A percentile compares a stretch with the other conserved stretches of the same genome.
These are phyloP conservation scores for Clarireedia paspali DNA, from an alignment of 2,329 filamentous ascomycete species.

Conservation along the genomic window DNA sequence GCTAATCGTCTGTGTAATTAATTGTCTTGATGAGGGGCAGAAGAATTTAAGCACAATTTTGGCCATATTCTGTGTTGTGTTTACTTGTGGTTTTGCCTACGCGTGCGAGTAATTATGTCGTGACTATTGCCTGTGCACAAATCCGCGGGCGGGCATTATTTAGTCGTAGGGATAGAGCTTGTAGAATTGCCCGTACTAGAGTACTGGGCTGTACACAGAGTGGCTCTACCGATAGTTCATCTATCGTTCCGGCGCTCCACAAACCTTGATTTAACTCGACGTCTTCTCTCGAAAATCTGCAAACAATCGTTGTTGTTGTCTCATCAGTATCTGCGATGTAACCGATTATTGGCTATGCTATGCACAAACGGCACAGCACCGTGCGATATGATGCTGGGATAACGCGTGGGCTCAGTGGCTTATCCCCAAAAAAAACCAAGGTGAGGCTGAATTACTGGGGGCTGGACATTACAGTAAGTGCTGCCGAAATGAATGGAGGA, in stretches of 20 bases:
- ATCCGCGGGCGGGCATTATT: too few relatives aligned
- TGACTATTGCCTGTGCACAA: too few relatives aligned
- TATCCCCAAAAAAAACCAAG: background rate
- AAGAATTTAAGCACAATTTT: too few relatives aligned
- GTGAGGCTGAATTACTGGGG: slow-evolving; percentile 1
- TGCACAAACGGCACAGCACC: background rate
- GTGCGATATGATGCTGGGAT: background rate
- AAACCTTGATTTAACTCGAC: background rate
- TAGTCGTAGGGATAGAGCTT: too few relatives aligned
- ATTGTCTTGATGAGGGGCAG: background rate
- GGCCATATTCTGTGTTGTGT: too few relatives aligned
- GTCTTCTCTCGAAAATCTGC: background rate
- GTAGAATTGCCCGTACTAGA: too few relatives aligned
- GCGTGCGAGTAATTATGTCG: too few relatives aligned
- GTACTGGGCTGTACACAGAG: too few relatives aligned
- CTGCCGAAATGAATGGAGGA: background rate
- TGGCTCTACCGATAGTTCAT: background rate
- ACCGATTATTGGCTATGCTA: too few relatives aligned
- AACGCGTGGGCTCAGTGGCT: background rate
- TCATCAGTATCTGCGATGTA: too few relatives aligned
- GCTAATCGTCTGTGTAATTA: background rate
- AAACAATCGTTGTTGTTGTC: too few relatives aligned
- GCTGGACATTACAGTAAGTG: background rate
- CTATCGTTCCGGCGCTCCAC: background rate
- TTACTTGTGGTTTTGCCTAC: too few relatives aligned